Evolutionary conservation across 768 basidiomycete genomes (phyloP).

Genomic region (Amanita rimosa): DNA sequence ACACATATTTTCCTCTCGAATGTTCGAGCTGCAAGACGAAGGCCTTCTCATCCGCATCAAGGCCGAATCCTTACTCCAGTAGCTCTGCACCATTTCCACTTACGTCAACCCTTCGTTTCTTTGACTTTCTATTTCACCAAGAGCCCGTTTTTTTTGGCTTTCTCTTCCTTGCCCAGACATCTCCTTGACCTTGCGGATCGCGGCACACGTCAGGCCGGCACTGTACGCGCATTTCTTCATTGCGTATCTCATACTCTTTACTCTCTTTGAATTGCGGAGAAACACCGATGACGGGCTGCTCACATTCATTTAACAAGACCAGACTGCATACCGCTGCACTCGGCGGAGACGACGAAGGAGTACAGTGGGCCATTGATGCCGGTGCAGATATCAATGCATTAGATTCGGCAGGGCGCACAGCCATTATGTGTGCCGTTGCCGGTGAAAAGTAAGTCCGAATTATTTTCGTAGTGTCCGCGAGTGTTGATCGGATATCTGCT

Average conservation of each 20-base stretch:
- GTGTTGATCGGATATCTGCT: constrained; percentile 5
- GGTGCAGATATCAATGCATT: constrained; percentile 63
- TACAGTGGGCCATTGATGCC: constrained; percentile 38
- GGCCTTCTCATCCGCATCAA: neutral
- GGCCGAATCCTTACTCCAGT: neutral
- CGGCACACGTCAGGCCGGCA: neutral
- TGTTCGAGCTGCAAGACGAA: neutral
- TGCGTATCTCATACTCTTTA: neutral
- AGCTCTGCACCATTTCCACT: neutral
- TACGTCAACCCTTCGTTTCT: neutral
- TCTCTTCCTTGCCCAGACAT: neutral
- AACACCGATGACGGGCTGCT: constrained; percentile 13
- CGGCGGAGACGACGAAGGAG: constrained; percentile 41
- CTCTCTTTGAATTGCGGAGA: neutral
- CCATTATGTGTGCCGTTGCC: constrained; percentile 59
- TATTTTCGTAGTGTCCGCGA: neutral
- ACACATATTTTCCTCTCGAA: neutral
- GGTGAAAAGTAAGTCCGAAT: constrained; percentile 47
- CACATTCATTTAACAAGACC: constrained; percentile 23
- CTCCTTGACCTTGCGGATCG: neutral
- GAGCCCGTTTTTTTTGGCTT: neutral
- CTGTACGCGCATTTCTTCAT: neutral
- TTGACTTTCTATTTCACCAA: constrained; percentile 4
- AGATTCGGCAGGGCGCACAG: constrained; percentile 48
- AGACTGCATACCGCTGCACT: constrained; percentile 45